Conservation (phyloP, 805 yeast genomes). For the Candida easanensis region DNA sequence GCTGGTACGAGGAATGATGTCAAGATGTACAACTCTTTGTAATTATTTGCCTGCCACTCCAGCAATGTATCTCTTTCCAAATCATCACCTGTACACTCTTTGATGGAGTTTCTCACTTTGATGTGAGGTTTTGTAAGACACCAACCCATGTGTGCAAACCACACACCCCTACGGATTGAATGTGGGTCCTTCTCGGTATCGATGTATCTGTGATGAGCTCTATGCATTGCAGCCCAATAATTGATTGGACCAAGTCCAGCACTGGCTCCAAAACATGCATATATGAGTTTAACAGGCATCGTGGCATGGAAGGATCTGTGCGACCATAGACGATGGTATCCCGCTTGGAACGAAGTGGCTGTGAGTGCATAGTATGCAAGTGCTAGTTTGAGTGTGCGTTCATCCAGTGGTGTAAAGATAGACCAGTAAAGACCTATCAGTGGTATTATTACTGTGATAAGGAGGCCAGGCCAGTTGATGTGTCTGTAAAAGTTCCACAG, state of each 20-base stretch:
- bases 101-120: conserved; percentile 38
- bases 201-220: conserved; percentile 87
- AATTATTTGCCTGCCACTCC: conserved; percentile 27
- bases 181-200: conserved; percentile 91
- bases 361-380: conserved; percentile 54
- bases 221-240: conserved; percentile 80
- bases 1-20: conserved; percentile 64
- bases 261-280: conserved; percentile 65
- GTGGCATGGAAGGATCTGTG: conserved; percentile 55
- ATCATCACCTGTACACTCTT: conserved; percentile 48
- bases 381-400: conserved; percentile 52
- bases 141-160: conserved; percentile 90
- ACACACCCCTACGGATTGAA: conserved; percentile 73
- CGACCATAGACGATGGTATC: conserved; percentile 79
- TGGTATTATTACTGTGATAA: conserved; percentile 45
- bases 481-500: conserved; percentile 66
- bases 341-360: conserved; percentile 74
- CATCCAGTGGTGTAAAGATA: conserved; percentile 41
- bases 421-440: conserved; percentile 42
- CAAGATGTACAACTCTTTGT: conserved; percentile 48
- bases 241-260: conserved; percentile 74
- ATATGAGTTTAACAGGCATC: conserved; percentile 41
- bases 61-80: conserved; percentile 56
- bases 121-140: conserved; percentile 66
- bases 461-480: conserved; percentile 70